A percentile compares a stretch with the other conserved stretches of the same genome.
Evolutionary conservation across 192 early-diverging fungal genomes (phyloP).

Genomic region (Linnemannia elongata): DNA sequence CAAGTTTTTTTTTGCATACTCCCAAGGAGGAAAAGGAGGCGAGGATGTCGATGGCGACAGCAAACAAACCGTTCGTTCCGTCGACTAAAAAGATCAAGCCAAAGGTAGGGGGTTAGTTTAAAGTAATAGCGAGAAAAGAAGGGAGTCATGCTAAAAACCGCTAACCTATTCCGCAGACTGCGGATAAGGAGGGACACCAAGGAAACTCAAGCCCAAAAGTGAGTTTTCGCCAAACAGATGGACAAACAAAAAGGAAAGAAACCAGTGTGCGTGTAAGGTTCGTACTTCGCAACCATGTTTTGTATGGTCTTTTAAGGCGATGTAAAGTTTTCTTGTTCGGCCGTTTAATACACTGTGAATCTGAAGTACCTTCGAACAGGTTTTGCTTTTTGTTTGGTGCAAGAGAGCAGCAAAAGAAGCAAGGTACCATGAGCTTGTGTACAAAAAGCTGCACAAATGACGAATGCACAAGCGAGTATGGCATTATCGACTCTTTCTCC

Average conservation of each 20-base stretch:
- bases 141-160: background rate
- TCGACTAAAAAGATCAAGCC: no score
- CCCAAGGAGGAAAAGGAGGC: background rate
- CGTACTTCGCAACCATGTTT: background rate
- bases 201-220: background rate
- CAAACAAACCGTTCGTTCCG: background rate
- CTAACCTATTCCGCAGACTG: constrained; percentile 7
- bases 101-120: background rate
- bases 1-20: background rate
- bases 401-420: background rate
- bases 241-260: background rate
- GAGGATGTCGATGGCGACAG: background rate
- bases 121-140: background rate
- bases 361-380: background rate
- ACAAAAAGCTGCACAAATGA: constrained; percentile 18
- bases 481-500: constrained; percentile 17
- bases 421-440: background rate
- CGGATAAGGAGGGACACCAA: background rate
- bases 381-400: background rate
- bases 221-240: background rate
- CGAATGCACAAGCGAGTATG: constrained; percentile 28
- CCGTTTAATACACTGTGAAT: no score
- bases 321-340: background rate
- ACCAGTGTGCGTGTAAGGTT: no score
- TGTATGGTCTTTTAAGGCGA: background rate